Evolutionary conservation across 371 early-diverging fungal genomes (phyloP), one percentile per base, ranked within the genome.

Genomic region (Blakeslea trispora): DNA sequence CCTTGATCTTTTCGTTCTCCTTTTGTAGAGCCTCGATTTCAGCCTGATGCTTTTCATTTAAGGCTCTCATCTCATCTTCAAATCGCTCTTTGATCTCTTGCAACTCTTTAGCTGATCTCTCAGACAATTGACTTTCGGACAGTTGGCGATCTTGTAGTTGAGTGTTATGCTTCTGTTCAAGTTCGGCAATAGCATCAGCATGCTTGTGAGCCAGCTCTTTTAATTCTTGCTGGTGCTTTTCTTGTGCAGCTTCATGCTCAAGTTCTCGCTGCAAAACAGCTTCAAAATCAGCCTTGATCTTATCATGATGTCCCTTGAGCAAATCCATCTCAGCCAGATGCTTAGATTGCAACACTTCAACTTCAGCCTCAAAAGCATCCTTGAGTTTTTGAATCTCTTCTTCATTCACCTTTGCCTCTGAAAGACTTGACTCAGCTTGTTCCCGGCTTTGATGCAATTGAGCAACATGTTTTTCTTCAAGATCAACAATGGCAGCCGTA

Each of bases 221-320:
- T 14, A 75, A 18, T 6, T 43, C 59, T 13, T 40, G 22, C 24
- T 42, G 34, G 22, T 67, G 68, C 11, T 49, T 54, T 22, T 45
- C 46, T 23, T 59, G 53, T 2, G 59, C 15, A 0, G 45, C 10
- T 45, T 59, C 56, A 13, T 49, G 50, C 13, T 67, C 68, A 13
- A 52, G 59, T 13, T 67, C 68, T 39, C 68, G 51, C 48, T 56
- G 57, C 34, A 63, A 1, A 10, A 14, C 37, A 6, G 24, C 49
- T 19, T 52, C 37, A 23, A 47, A 42, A 19, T 52, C 42, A 28
- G 35, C n/a, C 14, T 42, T n/a, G 19, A 47, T 21, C 40, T 39
- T 46, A 2, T 59, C 51, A 0, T n/a, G 39, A 4, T 50, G 31
- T 1, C 8, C 8, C 15, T 28, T 14, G 2, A 37, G 14, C 14